These are phyloP conservation scores for Aspergillus tanneri DNA, from an alignment of 2,329 filamentous ascomycete species.

Conservation along the genomic window DNA sequence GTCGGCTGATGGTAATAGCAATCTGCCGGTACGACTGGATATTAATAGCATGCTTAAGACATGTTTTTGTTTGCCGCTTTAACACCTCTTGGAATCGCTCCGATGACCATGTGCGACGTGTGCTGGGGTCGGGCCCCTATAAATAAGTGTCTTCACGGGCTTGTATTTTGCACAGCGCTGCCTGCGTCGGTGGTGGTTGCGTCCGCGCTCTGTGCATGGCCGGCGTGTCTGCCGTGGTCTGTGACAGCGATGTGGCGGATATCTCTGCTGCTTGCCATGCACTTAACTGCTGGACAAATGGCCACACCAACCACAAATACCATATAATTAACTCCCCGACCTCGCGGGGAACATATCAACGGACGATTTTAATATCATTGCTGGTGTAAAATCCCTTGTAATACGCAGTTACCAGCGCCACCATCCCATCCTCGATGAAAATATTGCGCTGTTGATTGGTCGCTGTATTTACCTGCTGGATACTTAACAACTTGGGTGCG, in stretches of 20 bases:
- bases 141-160: too few relatives aligned
- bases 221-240: too few relatives aligned
- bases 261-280: too few relatives aligned
- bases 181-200: too few relatives aligned
- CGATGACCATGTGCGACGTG: neutral
- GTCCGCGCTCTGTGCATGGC: too few relatives aligned
- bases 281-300: too few relatives aligned
- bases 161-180: too few relatives aligned
- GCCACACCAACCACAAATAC: too few relatives aligned
- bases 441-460: slow-evolving; percentile 2
- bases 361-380: slow-evolving; percentile 8
- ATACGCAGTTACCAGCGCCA: slow-evolving; percentile 7
- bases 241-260: too few relatives aligned
- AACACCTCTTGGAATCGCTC: neutral
- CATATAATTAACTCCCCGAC: slow-evolving; percentile 6
- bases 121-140: slow-evolving; percentile 1
- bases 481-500: neutral
- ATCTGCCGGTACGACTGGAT: slow-evolving; percentile 5
- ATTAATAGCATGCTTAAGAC: neutral
- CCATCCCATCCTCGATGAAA: slow-evolving; percentile 12
- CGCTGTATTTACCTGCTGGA: neutral
- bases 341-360: too few relatives aligned
- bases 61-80: neutral
- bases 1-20: slow-evolving; percentile 11
- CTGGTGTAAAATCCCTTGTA: too few relatives aligned